phyloP scores from a whole-genome alignment of 1,139 yeast species.

The Scheffersomyces titani region DNA sequence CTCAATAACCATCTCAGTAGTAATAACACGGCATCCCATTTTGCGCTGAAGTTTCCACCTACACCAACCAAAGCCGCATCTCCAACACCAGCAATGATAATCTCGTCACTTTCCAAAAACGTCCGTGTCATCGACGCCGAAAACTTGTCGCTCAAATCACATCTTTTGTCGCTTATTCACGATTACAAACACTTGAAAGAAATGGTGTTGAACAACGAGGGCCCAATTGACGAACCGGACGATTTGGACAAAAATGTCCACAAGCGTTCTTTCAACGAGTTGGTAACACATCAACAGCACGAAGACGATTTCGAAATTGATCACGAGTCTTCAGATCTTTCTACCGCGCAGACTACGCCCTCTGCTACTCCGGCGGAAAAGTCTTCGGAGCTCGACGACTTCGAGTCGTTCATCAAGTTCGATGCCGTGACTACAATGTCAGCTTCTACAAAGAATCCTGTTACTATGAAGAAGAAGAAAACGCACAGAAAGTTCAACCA shows the following conservation, averaged over 20 bases:
- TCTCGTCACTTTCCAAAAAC: constrained; percentile 17
- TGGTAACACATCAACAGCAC: constrained; percentile 20
- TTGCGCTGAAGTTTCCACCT: not conserved
- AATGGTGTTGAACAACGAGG: constrained; percentile 26
- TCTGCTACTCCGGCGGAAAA: constrained; percentile 8
- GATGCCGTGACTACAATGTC: constrained; percentile 4
- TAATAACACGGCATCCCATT: not conserved
- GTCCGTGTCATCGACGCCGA: constrained; percentile 35
- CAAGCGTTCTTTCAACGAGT: constrained; percentile 33
- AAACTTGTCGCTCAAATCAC: constrained; percentile 37
- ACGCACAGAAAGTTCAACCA: constrained; percentile 9
- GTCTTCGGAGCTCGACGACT: constrained; percentile 3
- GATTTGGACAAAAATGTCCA: constrained; percentile 10
- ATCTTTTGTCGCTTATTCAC: constrained; percentile 39
- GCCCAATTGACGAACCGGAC: constrained; percentile 1
- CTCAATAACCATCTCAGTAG: not conserved
- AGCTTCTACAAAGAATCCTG: constrained; percentile 7
- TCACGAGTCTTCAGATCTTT: constrained; percentile 1
- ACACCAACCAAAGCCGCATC: not conserved
- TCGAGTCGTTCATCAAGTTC: constrained; percentile 4
- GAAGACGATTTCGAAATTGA: constrained; percentile 22
- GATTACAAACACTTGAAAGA: constrained; percentile 43
- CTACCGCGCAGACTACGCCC: constrained; percentile 3
- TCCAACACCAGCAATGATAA: constrained; percentile 16
- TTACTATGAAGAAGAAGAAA: constrained; percentile 6